Evolutionary conservation across 768 basidiomycete species (phyloP).

Genomic region (Leucogyrophana mollusca): DNA sequence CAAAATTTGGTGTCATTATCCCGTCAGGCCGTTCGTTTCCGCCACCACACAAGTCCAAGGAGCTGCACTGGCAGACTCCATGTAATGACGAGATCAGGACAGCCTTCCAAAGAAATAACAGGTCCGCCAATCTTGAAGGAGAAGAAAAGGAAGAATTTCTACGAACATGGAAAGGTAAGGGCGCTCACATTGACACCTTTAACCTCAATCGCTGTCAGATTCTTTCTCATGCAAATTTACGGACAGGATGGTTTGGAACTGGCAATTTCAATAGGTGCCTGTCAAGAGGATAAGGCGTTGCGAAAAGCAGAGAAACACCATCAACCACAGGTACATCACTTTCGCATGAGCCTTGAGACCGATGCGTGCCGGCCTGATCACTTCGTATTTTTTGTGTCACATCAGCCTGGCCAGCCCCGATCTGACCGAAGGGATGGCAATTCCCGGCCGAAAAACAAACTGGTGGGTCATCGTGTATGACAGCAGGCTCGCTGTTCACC

Average conservation of each 20-base stretch:
- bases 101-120: constrained; percentile 15
- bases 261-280: constrained; percentile 45
- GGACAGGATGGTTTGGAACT: constrained; percentile 45
- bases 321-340: constrained; percentile 35
- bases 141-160: constrained; percentile 26
- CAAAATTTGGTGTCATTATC: too few relatives aligned
- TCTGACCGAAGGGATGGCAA: constrained; percentile 22
- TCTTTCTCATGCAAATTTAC: constrained; percentile 13
- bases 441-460: constrained; percentile 33
- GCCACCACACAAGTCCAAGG: too few relatives aligned
- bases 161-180: constrained; percentile 33
- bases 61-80: constrained; percentile 6
- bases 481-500: constrained; percentile 7
- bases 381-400: too few relatives aligned
- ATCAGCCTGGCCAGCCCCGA: constrained; percentile 27
- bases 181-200: constrained; percentile 7
- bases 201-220: constrained; percentile 17
- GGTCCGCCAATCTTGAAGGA: constrained; percentile 18
- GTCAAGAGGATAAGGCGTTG: constrained; percentile 44
- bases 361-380: background rate
- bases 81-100: constrained; percentile 27
- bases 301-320: constrained; percentile 40
- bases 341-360: background rate
- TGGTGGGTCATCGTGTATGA: constrained; percentile 32
- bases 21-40: too few relatives aligned